A percentile compares a stretch with the other conserved stretches of the same genome.
phyloP scores from a whole-genome alignment of 2,329 filamentous ascomycete genomes.

The Cercospora berteroae region DNA sequence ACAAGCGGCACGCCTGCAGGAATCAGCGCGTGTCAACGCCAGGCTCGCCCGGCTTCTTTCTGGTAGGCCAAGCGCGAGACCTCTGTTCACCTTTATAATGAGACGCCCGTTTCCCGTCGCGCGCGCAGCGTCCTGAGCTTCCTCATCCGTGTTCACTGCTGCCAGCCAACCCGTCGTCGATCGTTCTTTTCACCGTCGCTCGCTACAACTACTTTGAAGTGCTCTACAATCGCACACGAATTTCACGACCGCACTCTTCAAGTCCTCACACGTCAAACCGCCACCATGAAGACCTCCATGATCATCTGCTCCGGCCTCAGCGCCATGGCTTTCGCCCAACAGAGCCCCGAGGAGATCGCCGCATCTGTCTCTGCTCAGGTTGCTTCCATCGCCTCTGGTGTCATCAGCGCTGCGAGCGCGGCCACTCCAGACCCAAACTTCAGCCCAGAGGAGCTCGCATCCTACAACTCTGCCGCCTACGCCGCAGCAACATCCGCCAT shows the following conservation, averaged over 20 bases:
- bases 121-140: background rate
- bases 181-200: background rate
- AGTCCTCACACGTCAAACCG: background rate
- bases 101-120: background rate
- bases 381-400: slow-evolving; percentile 12
- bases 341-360: slow-evolving; percentile 10
- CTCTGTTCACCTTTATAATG: background rate
- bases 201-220: background rate
- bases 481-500: slow-evolving; percentile 18
- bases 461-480: slow-evolving; percentile 20
- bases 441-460: slow-evolving; percentile 18
- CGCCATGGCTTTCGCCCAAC: slow-evolving; percentile 26
- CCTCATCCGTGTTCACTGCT: background rate
- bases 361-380: slow-evolving; percentile 18
- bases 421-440: slow-evolving; percentile 14
- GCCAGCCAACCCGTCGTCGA: background rate
- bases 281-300: slow-evolving; percentile 27
- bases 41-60: background rate
- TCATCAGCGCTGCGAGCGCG: slow-evolving; percentile 14
- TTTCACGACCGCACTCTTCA: background rate
- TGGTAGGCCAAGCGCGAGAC: background rate
- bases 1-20: background rate
- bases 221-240: background rate
- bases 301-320: slow-evolving; percentile 28
- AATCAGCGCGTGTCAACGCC: background rate